Conservation (phyloP, 306 rosid genomes). For the Canavalia ensiformis region DNA sequence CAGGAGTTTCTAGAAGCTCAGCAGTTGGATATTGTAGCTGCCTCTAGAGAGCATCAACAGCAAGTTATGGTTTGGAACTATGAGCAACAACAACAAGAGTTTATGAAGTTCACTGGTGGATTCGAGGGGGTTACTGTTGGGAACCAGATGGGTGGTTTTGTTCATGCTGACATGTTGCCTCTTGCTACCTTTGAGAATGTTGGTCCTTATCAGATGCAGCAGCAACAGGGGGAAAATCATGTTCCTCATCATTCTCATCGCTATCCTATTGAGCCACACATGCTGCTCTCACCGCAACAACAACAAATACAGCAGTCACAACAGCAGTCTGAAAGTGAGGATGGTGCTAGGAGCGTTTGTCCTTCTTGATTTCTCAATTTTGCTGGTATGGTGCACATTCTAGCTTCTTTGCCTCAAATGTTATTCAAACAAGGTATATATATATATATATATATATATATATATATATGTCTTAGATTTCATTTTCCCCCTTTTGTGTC, state of each 20-base stretch:
- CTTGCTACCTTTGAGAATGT: constrained; percentile 56
- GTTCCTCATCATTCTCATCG: neutral
- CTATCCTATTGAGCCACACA: constrained; percentile 58
- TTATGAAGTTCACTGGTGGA: constrained; percentile 50
- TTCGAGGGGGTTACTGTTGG: constrained; percentile 51
- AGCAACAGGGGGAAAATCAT: constrained; percentile 48
- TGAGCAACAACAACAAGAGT: constrained; percentile 59
- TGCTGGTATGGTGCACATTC: neutral
- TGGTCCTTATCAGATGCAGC: constrained; percentile 49
- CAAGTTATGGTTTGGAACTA: constrained; percentile 51
- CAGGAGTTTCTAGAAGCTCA: constrained; percentile 66
- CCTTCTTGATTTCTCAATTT: constrained; percentile 51
- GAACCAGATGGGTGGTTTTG: constrained; percentile 40
- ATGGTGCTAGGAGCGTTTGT: constrained; percentile 54
- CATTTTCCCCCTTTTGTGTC: too few species aligned
- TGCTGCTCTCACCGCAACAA: constrained; percentile 51
- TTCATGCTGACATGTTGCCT: constrained; percentile 36
- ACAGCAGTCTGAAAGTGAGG: constrained; percentile 51
- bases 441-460: too few species aligned
- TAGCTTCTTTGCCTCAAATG: neutral
- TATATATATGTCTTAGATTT: too few species aligned
- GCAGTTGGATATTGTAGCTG: constrained; percentile 47
- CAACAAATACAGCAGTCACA: constrained; percentile 36
- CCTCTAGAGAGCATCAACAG: constrained; percentile 44
- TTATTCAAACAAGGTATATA: neutral